Conservation (phyloP, 1,139 yeast genomes). For the Saccharomyces hybrid region DNA sequence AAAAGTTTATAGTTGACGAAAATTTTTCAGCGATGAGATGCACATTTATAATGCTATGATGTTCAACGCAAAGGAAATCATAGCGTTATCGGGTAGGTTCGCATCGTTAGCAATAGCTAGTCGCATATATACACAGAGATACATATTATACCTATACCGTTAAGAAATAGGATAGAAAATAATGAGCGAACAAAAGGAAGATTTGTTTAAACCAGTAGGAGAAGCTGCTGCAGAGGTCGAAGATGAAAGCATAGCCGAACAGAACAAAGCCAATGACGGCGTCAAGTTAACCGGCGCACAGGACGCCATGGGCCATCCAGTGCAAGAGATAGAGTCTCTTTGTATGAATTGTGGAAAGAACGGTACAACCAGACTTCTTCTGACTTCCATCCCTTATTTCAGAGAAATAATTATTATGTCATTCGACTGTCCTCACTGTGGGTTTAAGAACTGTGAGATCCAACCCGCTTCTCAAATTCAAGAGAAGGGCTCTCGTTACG, state of each 20-base stretch:
- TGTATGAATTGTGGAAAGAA: slow-evolving; percentile 92
- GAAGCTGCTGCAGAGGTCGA: slow-evolving; percentile 41
- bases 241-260: slow-evolving; percentile 10
- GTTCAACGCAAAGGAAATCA: background rate
- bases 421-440: slow-evolving; percentile 92
- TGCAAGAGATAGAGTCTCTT: slow-evolving; percentile 86
- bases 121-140: background rate
- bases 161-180: background rate
- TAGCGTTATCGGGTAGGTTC: background rate
- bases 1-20: background rate
- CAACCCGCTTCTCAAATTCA: slow-evolving; percentile 90
- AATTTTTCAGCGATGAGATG: background rate
- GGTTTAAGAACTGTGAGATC: slow-evolving; percentile 81
- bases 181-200: slow-evolving; percentile 25
- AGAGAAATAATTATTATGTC: slow-evolving; percentile 91
- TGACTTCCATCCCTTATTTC: slow-evolving; percentile 88
- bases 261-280: slow-evolving; percentile 20
- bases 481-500: slow-evolving; percentile 75
- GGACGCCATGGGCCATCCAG: slow-evolving; percentile 88
- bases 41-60: background rate
- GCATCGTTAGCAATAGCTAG: background rate
- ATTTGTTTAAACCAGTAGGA: slow-evolving; percentile 51
- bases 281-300: slow-evolving; percentile 51
- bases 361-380: slow-evolving; percentile 74
- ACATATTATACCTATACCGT: background rate